Conservation (phyloP, 176 grass and related monocot genomes). For the Puya raimondii region DNA sequence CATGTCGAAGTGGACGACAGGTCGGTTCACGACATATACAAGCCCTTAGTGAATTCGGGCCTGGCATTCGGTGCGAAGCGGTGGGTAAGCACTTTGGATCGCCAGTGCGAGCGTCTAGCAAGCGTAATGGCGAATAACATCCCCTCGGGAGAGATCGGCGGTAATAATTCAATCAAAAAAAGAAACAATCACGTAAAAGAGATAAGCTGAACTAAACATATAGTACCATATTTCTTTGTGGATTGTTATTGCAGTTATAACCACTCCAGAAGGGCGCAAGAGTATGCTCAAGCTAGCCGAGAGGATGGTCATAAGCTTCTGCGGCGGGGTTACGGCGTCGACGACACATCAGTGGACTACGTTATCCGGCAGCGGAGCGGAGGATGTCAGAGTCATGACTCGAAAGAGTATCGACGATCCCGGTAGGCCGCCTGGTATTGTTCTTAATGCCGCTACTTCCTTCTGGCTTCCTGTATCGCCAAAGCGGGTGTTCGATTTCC, state of each 20-base stretch:
- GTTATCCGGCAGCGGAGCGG: conserved; percentile 46
- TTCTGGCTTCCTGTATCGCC: conserved; percentile 66
- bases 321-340: conserved; percentile 62
- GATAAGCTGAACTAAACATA: background rate
- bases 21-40: conserved; percentile 61
- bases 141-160: conserved; percentile 24
- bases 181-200: background rate
- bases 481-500: conserved; percentile 53
- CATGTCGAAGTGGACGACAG: conserved; percentile 64
- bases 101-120: conserved; percentile 71
- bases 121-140: conserved; percentile 38
- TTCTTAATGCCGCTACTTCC: conserved; percentile 78
- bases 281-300: conserved; percentile 75
- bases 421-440: conserved; percentile 58
- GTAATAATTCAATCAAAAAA: conserved; percentile 19
- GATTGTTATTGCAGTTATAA: conserved; percentile 24
- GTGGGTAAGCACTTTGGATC: conserved; percentile 54
- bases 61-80: conserved; percentile 65
- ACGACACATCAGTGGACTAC: conserved; percentile 74
- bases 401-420: conserved; percentile 72
- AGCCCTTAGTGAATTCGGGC: conserved; percentile 58
- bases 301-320: conserved; percentile 82
- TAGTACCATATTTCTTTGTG: conserved; percentile 6
- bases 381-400: conserved; percentile 76
- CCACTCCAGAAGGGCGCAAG: conserved; percentile 49